Conservation (phyloP, 257 asterid species). For the Phtheirospermum japonicum region DNA sequence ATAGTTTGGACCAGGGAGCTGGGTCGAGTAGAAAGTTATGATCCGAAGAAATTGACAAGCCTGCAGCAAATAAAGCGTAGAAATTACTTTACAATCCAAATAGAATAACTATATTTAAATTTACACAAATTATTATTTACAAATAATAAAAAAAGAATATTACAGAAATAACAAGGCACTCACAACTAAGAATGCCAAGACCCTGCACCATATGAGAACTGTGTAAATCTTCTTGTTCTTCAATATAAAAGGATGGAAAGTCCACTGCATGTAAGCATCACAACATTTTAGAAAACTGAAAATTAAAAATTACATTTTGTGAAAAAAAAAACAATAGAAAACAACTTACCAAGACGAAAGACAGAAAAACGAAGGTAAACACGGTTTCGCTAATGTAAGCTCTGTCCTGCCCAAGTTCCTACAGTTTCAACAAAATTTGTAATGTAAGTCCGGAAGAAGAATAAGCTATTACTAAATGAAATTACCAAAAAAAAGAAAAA, state of each 20-base stretch:
- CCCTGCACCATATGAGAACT: constrained; percentile 97
- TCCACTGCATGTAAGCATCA: constrained; percentile 72
- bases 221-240: constrained; percentile 95
- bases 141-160: not conserved
- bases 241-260: constrained; percentile 90
- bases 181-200: constrained; percentile 87
- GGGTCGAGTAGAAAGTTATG: constrained; percentile 92
- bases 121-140: no score
- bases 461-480: not conserved
- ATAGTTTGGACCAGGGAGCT: constrained; percentile 96
- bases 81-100: not conserved
- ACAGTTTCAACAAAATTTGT: constrained; percentile 28
- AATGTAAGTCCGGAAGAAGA: constrained; percentile 17
- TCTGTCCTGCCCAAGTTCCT: constrained; percentile 90
- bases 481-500: not conserved
- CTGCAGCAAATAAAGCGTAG: constrained; percentile 40
- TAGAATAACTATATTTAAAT: not conserved
- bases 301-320: not conserved
- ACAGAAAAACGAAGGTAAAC: constrained; percentile 66
- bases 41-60: constrained; percentile 88
- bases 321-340: constrained; percentile 3
- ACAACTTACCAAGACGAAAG: constrained; percentile 79
- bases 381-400: constrained; percentile 90
- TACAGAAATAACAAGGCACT: constrained; percentile 32
- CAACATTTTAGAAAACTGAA: constrained; percentile 12